phyloP scores from a whole-genome alignment of 176 grass and related monocot genomes.

The Phoenix roebelenii region DNA sequence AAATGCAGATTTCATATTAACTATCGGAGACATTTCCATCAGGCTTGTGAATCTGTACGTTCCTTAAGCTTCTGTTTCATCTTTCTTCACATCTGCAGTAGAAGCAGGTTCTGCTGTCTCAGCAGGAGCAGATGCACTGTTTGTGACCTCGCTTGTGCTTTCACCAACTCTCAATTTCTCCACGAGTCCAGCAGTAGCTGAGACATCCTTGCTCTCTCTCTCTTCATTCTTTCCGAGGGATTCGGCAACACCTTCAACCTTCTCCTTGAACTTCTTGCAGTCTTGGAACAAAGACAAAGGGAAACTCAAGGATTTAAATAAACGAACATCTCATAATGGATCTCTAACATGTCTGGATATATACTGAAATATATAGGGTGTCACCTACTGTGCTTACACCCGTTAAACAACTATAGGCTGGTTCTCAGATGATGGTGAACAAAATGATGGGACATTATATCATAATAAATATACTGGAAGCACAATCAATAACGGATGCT shows the following conservation, averaged over 20 bases:
- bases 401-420: too few species aligned
- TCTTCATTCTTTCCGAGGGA: neutral
- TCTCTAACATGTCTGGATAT: too few species aligned
- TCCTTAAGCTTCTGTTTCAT: neutral
- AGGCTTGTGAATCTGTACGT: neutral
- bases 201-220: constrained; percentile 17
- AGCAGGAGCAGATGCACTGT: constrained; percentile 6
- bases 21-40: too few species aligned
- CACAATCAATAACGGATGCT: too few species aligned
- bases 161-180: constrained; percentile 37
- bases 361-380: too few species aligned
- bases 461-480: too few species aligned
- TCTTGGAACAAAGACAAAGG: neutral
- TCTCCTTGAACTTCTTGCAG: constrained; percentile 27
- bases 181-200: constrained; percentile 6
- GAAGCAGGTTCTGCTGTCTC: too few species aligned
- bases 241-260: neutral
- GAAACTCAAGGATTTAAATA: too few species aligned
- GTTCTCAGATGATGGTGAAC: too few species aligned
- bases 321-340: too few species aligned
- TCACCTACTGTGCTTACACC: too few species aligned
- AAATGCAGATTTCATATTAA: neutral
- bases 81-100: neutral
- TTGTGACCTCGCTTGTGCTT: constrained; percentile 23
- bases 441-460: too few species aligned